Conservation (phyloP, 139 green algal species). For the Nannochloris sp. region DNA sequence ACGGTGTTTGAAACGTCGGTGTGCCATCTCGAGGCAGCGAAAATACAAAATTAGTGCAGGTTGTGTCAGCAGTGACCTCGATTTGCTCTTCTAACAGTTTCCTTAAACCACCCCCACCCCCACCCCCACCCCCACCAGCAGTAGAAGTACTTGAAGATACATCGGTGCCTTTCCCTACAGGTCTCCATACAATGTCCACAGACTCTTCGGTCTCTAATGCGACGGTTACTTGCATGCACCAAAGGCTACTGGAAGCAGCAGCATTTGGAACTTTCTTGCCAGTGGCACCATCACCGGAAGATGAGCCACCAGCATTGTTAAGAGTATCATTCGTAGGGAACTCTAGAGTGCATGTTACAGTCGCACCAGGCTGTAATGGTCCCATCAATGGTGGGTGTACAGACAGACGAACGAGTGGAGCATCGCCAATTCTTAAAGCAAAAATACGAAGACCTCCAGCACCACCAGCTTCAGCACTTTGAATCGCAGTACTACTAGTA, state of each 20-base stretch:
- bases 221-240: conserved; percentile 39
- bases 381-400: conserved; percentile 54
- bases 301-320: too few species aligned
- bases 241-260: not conserved
- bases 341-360: conserved; percentile 58
- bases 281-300: conserved; percentile 7
- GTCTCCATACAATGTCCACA: conserved; percentile 29
- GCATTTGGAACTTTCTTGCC: too few species aligned
- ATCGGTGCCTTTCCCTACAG: not conserved
- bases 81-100: conserved; percentile 58
- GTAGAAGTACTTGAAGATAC: not conserved
- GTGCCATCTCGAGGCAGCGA: conserved; percentile 55
- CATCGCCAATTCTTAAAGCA: conserved; percentile 35
- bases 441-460: conserved; percentile 10
- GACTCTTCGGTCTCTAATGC: conserved; percentile 58
- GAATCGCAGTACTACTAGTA: not conserved
- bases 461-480: conserved; percentile 1
- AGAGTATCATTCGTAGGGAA: conserved; percentile 33
- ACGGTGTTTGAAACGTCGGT: conserved; percentile 62
- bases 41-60: conserved; percentile 64
- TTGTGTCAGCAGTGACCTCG: conserved; percentile 54
- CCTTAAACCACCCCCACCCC: conserved; percentile 29
- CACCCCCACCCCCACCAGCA: too few species aligned
- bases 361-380: conserved; percentile 52
- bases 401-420: conserved; percentile 34